Conservation (phyloP, 2,329 filamentous ascomycete genomes). For the Cordyceps tenuipes region DNA sequence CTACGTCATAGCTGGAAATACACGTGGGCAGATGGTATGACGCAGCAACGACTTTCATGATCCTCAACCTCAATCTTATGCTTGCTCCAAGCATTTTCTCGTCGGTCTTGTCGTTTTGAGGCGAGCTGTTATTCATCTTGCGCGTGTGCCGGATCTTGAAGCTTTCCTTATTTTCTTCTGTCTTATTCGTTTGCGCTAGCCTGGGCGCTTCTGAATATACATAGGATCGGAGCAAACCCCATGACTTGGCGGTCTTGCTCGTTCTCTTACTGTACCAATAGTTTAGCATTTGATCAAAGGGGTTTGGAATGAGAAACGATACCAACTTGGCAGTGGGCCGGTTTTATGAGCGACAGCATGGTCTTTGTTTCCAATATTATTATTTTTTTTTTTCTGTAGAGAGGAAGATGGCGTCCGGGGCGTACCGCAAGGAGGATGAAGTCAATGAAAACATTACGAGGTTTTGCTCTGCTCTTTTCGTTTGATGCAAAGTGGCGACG, state of each 20-base stretch:
- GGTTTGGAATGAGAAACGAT: slow-evolving; percentile 10
- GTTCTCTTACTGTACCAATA: slow-evolving; percentile 5
- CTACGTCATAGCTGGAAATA: neutral
- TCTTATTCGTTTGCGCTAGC: slow-evolving; percentile 1
- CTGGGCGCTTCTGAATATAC: neutral
- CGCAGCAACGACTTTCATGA: neutral
- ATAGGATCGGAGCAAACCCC: neutral
- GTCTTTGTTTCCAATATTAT: neutral
- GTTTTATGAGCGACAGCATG: slow-evolving; percentile 1
- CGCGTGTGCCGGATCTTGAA: neutral
- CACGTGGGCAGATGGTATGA: neutral
- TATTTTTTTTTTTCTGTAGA: neutral
- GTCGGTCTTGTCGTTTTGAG: neutral
- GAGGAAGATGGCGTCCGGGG: neutral
- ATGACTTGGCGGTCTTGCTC: neutral
- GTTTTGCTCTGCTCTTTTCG: neutral
- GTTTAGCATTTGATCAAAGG: neutral
- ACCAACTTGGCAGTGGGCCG: slow-evolving; percentile 7
- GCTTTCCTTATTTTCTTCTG: neutral
- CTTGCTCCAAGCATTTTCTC: neutral
- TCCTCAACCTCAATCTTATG: neutral
- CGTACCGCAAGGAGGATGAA: neutral
- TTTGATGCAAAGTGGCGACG: neutral
- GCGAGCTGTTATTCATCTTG: neutral
- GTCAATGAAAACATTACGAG: neutral